Percentiles rank a stretch among this genome's conserved stretches.
Conservation (phyloP, 2,329 filamentous ascomycete species). For the Cercospora zeae-maydis region DNA sequence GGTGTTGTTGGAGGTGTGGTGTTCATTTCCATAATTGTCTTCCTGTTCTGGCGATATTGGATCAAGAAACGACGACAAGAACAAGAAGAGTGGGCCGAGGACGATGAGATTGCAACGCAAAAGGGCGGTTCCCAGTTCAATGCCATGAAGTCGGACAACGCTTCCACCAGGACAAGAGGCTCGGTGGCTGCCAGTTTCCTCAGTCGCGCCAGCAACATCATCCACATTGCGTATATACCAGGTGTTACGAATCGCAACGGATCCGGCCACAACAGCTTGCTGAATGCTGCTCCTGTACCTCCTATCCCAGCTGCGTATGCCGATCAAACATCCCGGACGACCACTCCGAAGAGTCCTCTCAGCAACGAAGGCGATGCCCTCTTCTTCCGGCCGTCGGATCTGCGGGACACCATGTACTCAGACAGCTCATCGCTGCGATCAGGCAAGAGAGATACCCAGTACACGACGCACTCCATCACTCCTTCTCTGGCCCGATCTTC, state of each 20-base stretch:
- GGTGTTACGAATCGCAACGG: conserved; percentile 83
- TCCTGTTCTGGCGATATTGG: conserved; percentile 82
- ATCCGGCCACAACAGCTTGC: conserved; percentile 47
- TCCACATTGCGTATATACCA: conserved; percentile 98
- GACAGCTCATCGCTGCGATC: conserved; percentile 57
- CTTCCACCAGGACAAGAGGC: conserved; percentile 69
- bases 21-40: conserved; percentile 70
- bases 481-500: conserved; percentile 50
- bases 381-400: conserved; percentile 87
- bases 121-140: conserved; percentile 51
- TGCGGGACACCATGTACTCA: conserved; percentile 88
- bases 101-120: conserved; percentile 54
- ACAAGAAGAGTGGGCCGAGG: conserved; percentile 53
- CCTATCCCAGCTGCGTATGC: conserved; percentile 66
- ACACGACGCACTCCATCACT: conserved; percentile 47
- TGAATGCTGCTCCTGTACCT: conserved; percentile 70
- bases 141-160: conserved; percentile 64
- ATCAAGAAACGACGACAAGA: conserved; percentile 71
- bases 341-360: conserved; percentile 56
- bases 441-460: conserved; percentile 36
- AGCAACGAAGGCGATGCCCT: conserved; percentile 66
- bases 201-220: conserved; percentile 95
- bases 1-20: conserved; percentile 82
- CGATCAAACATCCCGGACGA: conserved; percentile 34
- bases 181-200: conserved; percentile 95